A percentile compares a stretch with the other conserved stretches of the same genome.
These are phyloP conservation scores for Ganoderma leucocontextum DNA, from an alignment of 1,284 basidiomycete species.

Conservation along the genomic window DNA sequence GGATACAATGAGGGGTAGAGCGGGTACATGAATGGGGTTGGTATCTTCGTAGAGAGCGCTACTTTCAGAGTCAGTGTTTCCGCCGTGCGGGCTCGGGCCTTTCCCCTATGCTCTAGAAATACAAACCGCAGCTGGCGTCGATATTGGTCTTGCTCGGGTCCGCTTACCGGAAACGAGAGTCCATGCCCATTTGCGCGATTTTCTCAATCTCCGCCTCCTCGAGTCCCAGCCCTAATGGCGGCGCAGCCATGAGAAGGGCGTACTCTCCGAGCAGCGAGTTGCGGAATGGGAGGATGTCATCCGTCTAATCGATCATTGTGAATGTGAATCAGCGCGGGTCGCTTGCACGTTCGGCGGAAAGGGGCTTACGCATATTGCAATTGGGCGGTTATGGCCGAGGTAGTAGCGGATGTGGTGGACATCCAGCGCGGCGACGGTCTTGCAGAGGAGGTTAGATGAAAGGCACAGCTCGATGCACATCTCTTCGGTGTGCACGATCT, in stretches of 20 bases:
- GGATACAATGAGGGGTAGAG: background rate
- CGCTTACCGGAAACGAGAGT: slow-evolving; percentile 41
- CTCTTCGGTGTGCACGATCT: slow-evolving; percentile 62
- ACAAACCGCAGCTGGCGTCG: background rate
- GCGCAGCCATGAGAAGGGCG: slow-evolving; percentile 73
- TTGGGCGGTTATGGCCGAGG: slow-evolving; percentile 68
- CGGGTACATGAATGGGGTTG: background rate
- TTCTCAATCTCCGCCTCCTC: slow-evolving; percentile 60
- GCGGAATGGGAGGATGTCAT: slow-evolving; percentile 80
- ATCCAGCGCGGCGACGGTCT: slow-evolving; percentile 70
- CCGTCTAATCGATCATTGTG: slow-evolving; percentile 60
- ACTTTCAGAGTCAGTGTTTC: background rate
- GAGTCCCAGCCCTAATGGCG: slow-evolving; percentile 75
- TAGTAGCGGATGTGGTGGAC: slow-evolving; percentile 79
- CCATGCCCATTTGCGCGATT: slow-evolving; percentile 71
- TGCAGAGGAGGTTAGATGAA: slow-evolving; percentile 82
- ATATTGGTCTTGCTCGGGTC: background rate
- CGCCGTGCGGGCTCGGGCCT: background rate
- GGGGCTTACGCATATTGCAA: slow-evolving; percentile 76
- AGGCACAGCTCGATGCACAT: slow-evolving; percentile 85
- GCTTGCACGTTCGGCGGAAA: slow-evolving; percentile 7
- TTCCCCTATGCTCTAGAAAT: background rate
- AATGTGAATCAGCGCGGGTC: background rate
- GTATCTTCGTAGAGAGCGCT: background rate
- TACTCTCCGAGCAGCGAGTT: slow-evolving; percentile 80